Base-by-base conservation (phyloP, 768 basidiomycete species). In the Mycena vitilis region DNA sequence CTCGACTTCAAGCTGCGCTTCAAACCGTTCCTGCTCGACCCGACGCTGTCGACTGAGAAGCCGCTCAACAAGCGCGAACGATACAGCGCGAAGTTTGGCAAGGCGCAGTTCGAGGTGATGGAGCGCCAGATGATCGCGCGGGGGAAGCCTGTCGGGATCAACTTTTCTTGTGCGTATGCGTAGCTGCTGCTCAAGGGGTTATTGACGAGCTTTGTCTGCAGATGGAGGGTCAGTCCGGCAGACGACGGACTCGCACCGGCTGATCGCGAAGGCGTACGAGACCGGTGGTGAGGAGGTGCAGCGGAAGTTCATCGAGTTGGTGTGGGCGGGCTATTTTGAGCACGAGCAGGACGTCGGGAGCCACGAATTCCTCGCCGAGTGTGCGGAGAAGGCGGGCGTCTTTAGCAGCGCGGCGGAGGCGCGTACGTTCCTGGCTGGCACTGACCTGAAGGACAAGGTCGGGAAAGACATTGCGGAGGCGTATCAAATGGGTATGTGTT, bases 21-120 rank as follows among this genome's bases (percentile, higher is more conserved):
- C 71, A 72, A 72, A 34, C 71, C 71, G 30, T 72, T 63, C 61
- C 25, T 66, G 12, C 67, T 72, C 42, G 71, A 72, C 57, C 71
- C 71, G 0, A n/a, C 66, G 3, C 63, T 72, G 9, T 60, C 71
- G 22, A 37, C 42, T 4, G 60, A 25, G 34, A 1, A 42, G 1
- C 60, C 71, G 10, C 4, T 69, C 4, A 63, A 60, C 61, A 72
- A 72, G 60, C 63, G 67, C 16, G 64, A 72, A 40, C 54, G 56
- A 12, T 51, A 45, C 36, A 30, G 4, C 20, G 30, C 47, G 22
- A 68, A 68, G 44, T 65, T 71, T 51, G 71, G 71, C 45, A 55
- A 59, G 8, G 38, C 49, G 30, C 40, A 60, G 9, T 8, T 69
- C 1, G 67, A 59, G 13, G 42, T 37, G 36, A 61, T 72, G 52